Conservation (phyloP, 192 early-diverging fungal species). For the Backusella luteola region DNA sequence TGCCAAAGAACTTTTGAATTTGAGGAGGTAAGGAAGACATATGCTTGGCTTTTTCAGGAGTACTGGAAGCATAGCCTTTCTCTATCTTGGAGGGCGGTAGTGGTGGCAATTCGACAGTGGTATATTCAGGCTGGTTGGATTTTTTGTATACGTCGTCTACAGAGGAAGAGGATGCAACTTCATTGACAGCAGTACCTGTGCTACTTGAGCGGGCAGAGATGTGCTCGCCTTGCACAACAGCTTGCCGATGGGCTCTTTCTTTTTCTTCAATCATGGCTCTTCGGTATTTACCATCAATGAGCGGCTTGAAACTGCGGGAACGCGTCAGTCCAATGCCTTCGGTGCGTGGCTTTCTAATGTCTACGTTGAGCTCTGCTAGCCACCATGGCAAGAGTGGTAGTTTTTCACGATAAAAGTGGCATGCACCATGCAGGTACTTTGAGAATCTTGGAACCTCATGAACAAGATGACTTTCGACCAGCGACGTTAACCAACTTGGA, state of each 20-base stretch:
- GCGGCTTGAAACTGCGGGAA: slow-evolving; percentile 35
- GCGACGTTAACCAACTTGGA: slow-evolving; percentile 25
- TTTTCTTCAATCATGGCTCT: slow-evolving; percentile 36
- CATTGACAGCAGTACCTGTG: background rate
- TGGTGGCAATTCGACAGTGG: background rate
- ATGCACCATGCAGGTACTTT: slow-evolving; percentile 49
- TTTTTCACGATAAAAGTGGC: slow-evolving; percentile 42
- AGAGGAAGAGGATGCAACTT: background rate
- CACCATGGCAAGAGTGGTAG: slow-evolving; percentile 49
- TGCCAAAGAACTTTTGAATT: slow-evolving; percentile 3
- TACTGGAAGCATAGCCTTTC: background rate
- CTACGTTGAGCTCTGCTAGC: slow-evolving; percentile 48
- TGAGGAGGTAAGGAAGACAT: background rate
- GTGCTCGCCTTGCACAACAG: slow-evolving; percentile 1
- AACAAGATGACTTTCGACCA: slow-evolving; percentile 42
- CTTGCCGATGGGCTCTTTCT: slow-evolving; percentile 22
- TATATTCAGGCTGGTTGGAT: background rate
- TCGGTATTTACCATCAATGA: slow-evolving; percentile 35
- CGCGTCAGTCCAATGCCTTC: slow-evolving; percentile 34
- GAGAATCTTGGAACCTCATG: slow-evolving; percentile 52
- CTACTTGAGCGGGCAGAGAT: background rate
- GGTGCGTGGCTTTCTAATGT: slow-evolving; percentile 45
- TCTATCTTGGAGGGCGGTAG: background rate
- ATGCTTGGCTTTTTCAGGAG: background rate
- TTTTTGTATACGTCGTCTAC: background rate